Evolutionary conservation across 1,284 basidiomycete species (phyloP).

Genomic region (Athelia psychrophila): DNA sequence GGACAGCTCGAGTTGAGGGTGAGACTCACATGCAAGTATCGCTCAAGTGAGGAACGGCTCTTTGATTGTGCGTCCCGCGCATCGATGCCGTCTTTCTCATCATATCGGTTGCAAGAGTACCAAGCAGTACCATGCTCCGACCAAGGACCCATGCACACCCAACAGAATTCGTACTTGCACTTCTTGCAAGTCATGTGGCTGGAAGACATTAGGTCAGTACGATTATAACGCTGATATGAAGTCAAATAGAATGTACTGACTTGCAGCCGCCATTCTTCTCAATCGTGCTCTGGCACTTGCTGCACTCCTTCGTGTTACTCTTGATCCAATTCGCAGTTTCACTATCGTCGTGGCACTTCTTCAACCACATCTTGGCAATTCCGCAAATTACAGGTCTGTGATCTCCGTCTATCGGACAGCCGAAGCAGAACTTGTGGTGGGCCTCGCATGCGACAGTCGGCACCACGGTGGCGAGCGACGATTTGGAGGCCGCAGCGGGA

Average conservation of each 20-base stretch:
- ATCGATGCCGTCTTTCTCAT: slow-evolving; percentile 88
- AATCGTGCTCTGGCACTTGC: slow-evolving; percentile 93
- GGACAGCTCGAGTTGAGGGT: neutral
- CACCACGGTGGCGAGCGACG: slow-evolving; percentile 77
- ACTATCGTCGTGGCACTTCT: slow-evolving; percentile 96
- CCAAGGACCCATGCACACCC: slow-evolving; percentile 92
- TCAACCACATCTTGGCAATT: slow-evolving; percentile 91
- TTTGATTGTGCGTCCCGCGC: slow-evolving; percentile 89
- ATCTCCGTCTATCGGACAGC: slow-evolving; percentile 81
- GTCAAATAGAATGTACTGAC: slow-evolving; percentile 46
- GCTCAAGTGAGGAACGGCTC: slow-evolving; percentile 87
- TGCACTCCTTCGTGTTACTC: slow-evolving; percentile 98
- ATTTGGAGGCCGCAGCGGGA: slow-evolving; percentile 67
- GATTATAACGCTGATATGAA: slow-evolving; percentile 4
- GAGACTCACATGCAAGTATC: slow-evolving; percentile 90
- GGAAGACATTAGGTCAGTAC: slow-evolving; percentile 2
- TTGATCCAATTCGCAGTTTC: slow-evolving; percentile 99
- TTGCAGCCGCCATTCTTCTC: slow-evolving; percentile 99
- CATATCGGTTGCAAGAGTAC: slow-evolving; percentile 98
- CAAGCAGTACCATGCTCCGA: slow-evolving; percentile 95
- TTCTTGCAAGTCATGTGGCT: slow-evolving; percentile 99
- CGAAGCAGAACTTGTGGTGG: slow-evolving; percentile 85
- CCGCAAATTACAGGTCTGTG: slow-evolving; percentile 91
- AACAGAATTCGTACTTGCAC: slow-evolving; percentile 89
- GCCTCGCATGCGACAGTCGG: slow-evolving; percentile 87